Evolutionary conservation across 208 protist species (phyloP).

Genomic region (Plasmodiophora brassicae): DNA sequence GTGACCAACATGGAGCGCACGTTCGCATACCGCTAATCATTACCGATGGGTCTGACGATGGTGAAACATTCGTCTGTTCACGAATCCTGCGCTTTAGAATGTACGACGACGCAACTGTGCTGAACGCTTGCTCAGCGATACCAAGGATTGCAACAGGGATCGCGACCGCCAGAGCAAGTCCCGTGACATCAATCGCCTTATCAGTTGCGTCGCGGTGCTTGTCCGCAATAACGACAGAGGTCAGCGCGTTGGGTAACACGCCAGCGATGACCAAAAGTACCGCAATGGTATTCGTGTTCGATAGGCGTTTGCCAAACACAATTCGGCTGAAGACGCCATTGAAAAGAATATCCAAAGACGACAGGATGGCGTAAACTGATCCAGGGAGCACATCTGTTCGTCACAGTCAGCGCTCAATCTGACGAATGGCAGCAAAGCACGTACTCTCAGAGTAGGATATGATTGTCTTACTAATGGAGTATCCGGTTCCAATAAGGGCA

Average conservation of each 20-base stretch:
- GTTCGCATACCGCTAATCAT: too few relatives aligned
- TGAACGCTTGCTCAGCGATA: not conserved
- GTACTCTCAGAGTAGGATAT: conserved; percentile 9
- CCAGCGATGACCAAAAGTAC: not conserved
- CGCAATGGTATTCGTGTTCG: not conserved
- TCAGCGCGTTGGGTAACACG: not conserved
- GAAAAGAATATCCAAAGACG: conserved; percentile 26
- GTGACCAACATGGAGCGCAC: too few relatives aligned
- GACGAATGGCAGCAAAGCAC: not conserved
- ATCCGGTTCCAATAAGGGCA: not conserved
- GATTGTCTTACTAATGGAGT: not conserved
- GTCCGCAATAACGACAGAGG: not conserved
- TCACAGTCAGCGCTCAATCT: not conserved
- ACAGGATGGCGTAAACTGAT: not conserved
- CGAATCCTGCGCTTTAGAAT: not conserved
- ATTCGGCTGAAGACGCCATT: not conserved
- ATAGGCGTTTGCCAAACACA: not conserved
- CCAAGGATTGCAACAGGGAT: not conserved
- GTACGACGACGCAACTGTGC: not conserved
- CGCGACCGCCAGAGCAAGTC: not conserved
- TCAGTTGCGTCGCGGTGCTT: not conserved
- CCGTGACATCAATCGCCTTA: not conserved
- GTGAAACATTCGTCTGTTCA: not conserved
- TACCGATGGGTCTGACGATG: too few relatives aligned
- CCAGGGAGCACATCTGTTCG: conserved; percentile 19